Conservation (phyloP, 129 eudicot species). For the Ambrosia artemisiifolia region DNA sequence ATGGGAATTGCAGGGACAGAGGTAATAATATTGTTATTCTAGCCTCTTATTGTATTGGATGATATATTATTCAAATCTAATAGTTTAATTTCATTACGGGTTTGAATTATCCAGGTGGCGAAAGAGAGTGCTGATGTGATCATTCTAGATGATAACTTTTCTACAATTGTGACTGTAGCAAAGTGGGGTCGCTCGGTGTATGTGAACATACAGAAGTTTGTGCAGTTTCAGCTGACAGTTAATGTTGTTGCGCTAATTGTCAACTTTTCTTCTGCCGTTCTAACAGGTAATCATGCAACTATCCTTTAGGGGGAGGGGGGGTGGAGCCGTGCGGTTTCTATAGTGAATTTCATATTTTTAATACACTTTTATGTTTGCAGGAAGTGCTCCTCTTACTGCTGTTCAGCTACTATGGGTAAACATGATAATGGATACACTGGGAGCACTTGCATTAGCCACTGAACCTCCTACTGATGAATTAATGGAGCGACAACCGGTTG, state of each 20-base stretch:
- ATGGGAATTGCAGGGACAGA: constrained; percentile 99
- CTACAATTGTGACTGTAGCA: constrained; percentile 91
- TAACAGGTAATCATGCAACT: constrained; percentile 60
- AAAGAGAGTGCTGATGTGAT: constrained; percentile 98
- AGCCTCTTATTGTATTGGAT: background rate
- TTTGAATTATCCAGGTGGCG: constrained; percentile 59
- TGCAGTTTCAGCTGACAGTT: constrained; percentile 93
- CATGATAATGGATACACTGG: constrained; percentile 98
- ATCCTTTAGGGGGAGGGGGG: background rate
- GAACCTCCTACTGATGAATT: constrained; percentile 92
- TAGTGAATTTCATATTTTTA: background rate
- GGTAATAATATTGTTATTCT: constrained; percentile 34
- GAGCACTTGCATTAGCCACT: constrained; percentile 96
- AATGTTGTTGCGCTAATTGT: constrained; percentile 86
- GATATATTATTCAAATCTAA: background rate
- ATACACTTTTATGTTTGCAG: constrained; percentile 31
- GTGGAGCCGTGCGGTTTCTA: background rate
- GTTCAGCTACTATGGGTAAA: constrained; percentile 96
- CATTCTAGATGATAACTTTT: constrained; percentile 85
- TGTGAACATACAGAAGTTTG: constrained; percentile 92
- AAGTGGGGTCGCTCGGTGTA: constrained; percentile 98
- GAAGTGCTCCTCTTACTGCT: constrained; percentile 89
- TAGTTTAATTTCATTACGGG: background rate
- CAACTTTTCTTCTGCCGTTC: constrained; percentile 91
- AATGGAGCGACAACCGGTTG: constrained; percentile 84